Percentiles rank a stretch among this genome's conserved stretches.
Conservation (phyloP, 83 land plant genomes). For the Picea abies region DNA sequence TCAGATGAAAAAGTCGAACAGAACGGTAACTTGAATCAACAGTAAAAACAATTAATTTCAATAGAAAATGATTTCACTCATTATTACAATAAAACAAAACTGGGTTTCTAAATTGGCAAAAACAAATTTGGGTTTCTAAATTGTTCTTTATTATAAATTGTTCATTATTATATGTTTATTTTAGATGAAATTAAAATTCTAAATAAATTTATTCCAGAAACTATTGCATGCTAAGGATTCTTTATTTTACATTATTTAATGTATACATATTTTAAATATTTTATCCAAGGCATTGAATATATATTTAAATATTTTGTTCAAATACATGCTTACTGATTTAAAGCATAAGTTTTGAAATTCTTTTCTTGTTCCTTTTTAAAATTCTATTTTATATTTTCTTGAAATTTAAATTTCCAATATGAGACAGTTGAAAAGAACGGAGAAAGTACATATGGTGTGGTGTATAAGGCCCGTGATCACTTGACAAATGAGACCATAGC, state of each 20-base stretch:
- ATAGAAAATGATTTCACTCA: too few species aligned
- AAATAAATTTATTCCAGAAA: background rate
- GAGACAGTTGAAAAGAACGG: conserved; percentile 97
- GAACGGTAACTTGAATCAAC: background rate
- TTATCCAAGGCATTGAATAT: too few species aligned
- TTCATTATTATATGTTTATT: background rate
- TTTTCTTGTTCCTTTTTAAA: background rate
- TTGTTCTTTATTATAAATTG: background rate
- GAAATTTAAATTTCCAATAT: conserved; percentile 39
- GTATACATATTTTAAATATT: too few species aligned
- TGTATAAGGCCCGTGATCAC: conserved; percentile 85
- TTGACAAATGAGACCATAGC: conserved; percentile 91
- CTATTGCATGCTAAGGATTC: background rate
- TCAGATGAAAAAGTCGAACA: background rate
- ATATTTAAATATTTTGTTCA: background rate
- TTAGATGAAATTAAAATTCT: background rate
- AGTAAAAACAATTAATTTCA: too few species aligned
- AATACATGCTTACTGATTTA: background rate
- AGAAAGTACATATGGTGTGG: conserved; percentile 97
- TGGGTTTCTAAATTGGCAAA: too few species aligned
- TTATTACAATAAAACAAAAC: too few species aligned
- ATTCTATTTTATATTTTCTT: background rate
- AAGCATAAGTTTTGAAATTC: background rate
- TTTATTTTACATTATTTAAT: background rate
- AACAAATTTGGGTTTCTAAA: background rate